Evolutionary conservation across 352 stramenopile species (phyloP).

Genomic region (Phytophthora uliginosa): DNA sequence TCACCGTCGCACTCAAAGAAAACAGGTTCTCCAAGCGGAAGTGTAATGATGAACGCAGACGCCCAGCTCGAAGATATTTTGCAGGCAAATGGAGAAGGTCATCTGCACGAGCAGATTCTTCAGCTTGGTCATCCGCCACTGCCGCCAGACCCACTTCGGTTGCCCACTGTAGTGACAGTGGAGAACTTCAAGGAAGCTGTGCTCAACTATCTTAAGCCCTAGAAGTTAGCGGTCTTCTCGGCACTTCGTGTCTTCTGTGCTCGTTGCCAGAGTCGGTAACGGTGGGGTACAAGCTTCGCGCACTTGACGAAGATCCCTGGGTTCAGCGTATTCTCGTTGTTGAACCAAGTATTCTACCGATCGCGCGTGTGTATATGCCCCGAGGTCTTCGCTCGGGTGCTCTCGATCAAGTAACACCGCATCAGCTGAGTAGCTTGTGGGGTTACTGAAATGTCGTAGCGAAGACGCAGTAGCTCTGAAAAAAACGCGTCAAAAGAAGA

Average conservation of each 20-base stretch:
- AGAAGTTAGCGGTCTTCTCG: not conserved
- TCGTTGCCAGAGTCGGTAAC: conserved; percentile 20
- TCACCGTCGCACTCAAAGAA: too few relatives aligned
- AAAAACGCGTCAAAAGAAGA: not conserved
- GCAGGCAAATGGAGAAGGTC: conserved; percentile 15
- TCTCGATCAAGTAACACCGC: conserved; percentile 22
- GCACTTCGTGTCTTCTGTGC: conserved; percentile 25
- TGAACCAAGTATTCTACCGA: conserved; percentile 11
- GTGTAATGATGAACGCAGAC: conserved; percentile 27
- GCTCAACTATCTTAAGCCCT: conserved; percentile 17
- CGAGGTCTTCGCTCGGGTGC: conserved; percentile 25
- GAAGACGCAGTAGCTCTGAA: not conserved
- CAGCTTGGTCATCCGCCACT: conserved; percentile 20
- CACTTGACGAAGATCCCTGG: conserved; percentile 19
- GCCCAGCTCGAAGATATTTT: conserved; percentile 35
- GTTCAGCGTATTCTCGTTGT: conserved; percentile 11
- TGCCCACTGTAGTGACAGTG: conserved; percentile 25
- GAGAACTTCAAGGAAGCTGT: conserved; percentile 35
- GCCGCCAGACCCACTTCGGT: conserved; percentile 14
- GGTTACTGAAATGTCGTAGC: not conserved
- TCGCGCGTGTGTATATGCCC: conserved; percentile 28
- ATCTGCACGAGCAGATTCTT: conserved; percentile 16
- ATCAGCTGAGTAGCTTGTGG: conserved; percentile 13
- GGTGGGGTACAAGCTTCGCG: conserved; percentile 13
- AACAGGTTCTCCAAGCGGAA: too few relatives aligned